These are phyloP conservation scores for Fusarium illudens DNA, from an alignment of 2,329 filamentous ascomycete species.

Conservation along the genomic window DNA sequence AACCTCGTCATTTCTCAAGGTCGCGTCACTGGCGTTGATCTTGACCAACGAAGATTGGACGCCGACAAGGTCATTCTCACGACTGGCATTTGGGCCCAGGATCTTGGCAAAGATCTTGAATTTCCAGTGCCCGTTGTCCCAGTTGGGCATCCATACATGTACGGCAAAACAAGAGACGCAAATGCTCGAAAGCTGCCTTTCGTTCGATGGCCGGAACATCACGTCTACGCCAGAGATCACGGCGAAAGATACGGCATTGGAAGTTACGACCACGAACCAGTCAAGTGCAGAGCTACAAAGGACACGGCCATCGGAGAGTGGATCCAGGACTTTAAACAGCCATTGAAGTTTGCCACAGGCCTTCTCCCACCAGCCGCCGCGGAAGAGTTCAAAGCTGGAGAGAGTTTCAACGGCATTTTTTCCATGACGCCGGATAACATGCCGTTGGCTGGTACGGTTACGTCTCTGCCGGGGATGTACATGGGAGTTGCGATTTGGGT, in stretches of 20 bases:
- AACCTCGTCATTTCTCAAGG: not conserved
- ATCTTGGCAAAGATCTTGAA: conserved; percentile 11
- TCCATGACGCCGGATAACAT: conserved; percentile 42
- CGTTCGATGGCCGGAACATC: conserved; percentile 36
- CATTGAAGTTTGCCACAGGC: conserved; percentile 11
- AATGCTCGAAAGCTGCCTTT: conserved; percentile 9
- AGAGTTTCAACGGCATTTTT: conserved; percentile 37
- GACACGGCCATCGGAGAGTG: conserved; percentile 27
- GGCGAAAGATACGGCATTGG: conserved; percentile 33
- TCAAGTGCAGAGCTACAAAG: conserved; percentile 9
- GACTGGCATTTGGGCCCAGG: conserved; percentile 39
- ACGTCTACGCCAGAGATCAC: conserved; percentile 38
- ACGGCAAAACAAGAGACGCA: not conserved
- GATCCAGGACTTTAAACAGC: conserved; percentile 24
- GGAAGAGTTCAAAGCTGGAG: conserved; percentile 11
- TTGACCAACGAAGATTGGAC: not conserved
- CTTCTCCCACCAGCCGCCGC: conserved; percentile 20
- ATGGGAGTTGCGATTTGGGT: conserved; percentile 38
- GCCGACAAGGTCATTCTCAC: conserved; percentile 36
- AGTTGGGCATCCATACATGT: conserved; percentile 37
- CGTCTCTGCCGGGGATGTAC: conserved; percentile 12
- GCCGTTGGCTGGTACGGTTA: conserved; percentile 26
- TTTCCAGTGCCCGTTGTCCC: conserved; percentile 36
- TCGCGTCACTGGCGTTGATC: conserved; percentile 14
- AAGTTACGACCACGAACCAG: conserved; percentile 33